Base-by-base conservation (phyloP, 176 grass and related monocot genomes). In the Elaeis guineensis region DNA sequence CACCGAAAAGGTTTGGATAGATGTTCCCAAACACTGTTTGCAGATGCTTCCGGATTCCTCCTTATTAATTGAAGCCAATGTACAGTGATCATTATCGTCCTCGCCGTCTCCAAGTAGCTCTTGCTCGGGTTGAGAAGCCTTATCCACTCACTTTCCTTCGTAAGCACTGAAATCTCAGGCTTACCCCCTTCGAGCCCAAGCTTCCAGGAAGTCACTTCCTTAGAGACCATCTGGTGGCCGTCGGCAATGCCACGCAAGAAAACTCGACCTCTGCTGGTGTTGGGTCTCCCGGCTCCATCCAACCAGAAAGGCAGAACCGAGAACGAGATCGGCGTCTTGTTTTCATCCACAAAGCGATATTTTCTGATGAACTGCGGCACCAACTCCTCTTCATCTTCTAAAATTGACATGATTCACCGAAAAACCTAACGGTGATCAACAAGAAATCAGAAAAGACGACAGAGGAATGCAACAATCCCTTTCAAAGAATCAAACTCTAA, bases 21-120 rank as follows among this genome's bases (percentile, higher is more conserved):
- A 55, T 83, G 80, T 63, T 28, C 83, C 87, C 87, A 89, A 48
- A 89, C 14, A 48, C 49, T 83, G 52, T 83, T 97, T 53, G 88
- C 81, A 2, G 59, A 23, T 18, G 83, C 78, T 25, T 78, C 51
- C 0, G 87, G 84, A 57, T 80, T 92, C 77, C 75, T 91, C 44
- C 61, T 86, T 12, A 92, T 21, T 65, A 92, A 92, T 50, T 97
- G 87, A 61, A 97, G 77, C 60, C 82, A 77, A 48, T 76, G 76
- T 35, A 63, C 53, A 0, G 72, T 89, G 44, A 97, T 85, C 60
- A 97, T 63, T 28, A 89, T 55, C 9, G 63, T 69, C 71, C 87
- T 32, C 54, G 83, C 52, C 0, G 5, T 32, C 16, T 51, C 48
- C 24, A 88, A 90, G 62, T 68, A 68, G 21, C 49, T 66, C 16